Evolutionary conservation across 192 early-diverging fungal genomes (phyloP), one percentile per base, ranked within the genome.

Genomic region (Paraglomus brasilianum): DNA sequence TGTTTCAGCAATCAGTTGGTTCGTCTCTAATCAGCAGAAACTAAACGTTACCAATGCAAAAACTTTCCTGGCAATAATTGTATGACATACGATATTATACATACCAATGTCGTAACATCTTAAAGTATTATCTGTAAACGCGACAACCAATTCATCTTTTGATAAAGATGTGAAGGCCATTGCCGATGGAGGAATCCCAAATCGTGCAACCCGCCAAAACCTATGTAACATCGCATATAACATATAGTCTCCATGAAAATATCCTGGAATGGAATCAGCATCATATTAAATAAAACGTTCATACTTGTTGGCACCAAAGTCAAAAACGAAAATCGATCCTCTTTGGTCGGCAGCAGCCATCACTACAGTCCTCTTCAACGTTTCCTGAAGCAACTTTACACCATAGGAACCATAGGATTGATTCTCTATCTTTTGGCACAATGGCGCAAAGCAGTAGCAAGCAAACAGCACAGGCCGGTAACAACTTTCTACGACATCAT

Each of bases 321-420:
- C 51, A 53, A 69, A 69, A 19, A 30, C 9, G 17, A 58, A 24
- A 5, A 69, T 11, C 11, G 40, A 38, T 13, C 67, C 67, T 21
- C 57, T 9, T 58, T 69, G 67, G 17, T 69, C 67, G n/a, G 56
- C 67, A 10, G 67, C 53, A 19, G 67, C 67, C 67, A 69, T 69
- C 38, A 62, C 9, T 44, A 69, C 14, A 17, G 30, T 63, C 15
- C 67, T 55, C 22, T 69, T 44, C 5, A 69, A 21, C 15, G 22
- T 55, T 22, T 58, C 67, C 43, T 13, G 24, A 15, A 69, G 52
- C 36, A 69, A 13, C n/a, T 36, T 53, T n/a, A 24, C 17, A 8
- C 24, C 64, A 53, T 66, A 42, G 17, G 17, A 17, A 53, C n/a
- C 36, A 55, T 24, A n/a, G 8, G 47, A 66, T 66, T n/a, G 64